Percentiles rank a stretch among this genome's conserved stretches.
Evolutionary conservation across 139 green algal species (phyloP).

Genomic region (Coccomyxa sp.): DNA sequence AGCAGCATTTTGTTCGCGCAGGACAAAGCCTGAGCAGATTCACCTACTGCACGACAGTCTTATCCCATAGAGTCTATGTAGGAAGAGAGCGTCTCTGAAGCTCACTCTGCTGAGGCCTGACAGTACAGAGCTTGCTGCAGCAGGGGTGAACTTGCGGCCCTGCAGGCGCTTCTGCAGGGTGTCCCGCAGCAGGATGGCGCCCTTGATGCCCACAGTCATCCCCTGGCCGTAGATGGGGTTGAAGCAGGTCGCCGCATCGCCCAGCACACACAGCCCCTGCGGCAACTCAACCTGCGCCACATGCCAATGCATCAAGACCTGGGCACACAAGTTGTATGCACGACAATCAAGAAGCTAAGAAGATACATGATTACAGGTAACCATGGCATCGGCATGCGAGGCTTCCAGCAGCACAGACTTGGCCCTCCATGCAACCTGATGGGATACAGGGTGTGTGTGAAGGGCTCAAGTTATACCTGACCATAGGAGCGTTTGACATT

Average conservation of each 20-base stretch:
- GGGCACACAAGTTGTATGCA: too few species aligned
- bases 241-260: conserved; percentile 6
- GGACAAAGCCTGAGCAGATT: neutral
- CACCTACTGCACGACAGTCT: neutral
- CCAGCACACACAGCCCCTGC: neutral
- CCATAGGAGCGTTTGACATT: neutral
- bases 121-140: too few species aligned
- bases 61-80: too few species aligned
- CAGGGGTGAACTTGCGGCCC: neutral
- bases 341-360: too few species aligned
- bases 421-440: too few species aligned
- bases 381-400: too few species aligned
- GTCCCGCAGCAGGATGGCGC: conserved; percentile 5
- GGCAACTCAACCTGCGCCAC: conserved; percentile 3
- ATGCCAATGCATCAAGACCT: neutral
- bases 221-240: conserved; percentile 8
- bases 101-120: neutral
- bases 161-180: neutral
- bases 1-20: neutral
- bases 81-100: too few species aligned
- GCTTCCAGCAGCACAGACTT: too few species aligned
- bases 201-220: conserved; percentile 12
- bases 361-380: too few species aligned
- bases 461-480: too few species aligned
- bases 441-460: too few species aligned